Evolutionary conservation across 257 asterid genomes (phyloP).

Genomic region (Rauvolfia tetraphylla): DNA sequence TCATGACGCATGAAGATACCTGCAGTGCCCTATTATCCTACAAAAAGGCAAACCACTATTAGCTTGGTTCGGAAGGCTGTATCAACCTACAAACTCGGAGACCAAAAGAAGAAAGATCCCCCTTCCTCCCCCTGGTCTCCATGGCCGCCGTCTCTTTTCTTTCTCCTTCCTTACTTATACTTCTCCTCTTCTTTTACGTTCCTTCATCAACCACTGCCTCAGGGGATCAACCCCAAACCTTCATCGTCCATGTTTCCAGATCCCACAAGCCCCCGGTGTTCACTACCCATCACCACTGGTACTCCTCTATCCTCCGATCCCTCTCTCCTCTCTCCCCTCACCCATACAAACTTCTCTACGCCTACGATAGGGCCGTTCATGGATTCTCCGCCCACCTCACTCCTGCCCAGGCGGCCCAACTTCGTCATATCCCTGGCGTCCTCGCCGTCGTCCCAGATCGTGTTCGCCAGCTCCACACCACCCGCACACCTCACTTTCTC

Average conservation of each 20-base stretch:
- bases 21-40: not conserved
- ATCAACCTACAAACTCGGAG: not conserved
- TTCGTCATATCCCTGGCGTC: slow-evolving; percentile 51
- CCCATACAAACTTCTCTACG: slow-evolving; percentile 59
- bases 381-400: slow-evolving; percentile 84
- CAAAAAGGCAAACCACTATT: too few relatives aligned
- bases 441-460: slow-evolving; percentile 66
- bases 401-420: slow-evolving; percentile 45
- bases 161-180: slow-evolving; percentile 19
- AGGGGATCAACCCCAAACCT: slow-evolving; percentile 49
- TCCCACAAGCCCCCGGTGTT: slow-evolving; percentile 54
- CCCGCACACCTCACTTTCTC: slow-evolving; percentile 70
- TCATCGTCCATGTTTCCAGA: slow-evolving; percentile 72
- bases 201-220: slow-evolving; percentile 16
- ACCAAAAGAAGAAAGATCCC: not conserved
- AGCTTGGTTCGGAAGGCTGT: too few relatives aligned
- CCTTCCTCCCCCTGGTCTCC: not conserved
- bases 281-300: slow-evolving; percentile 77
- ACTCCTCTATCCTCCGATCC: slow-evolving; percentile 59
- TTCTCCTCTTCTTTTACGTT: slow-evolving; percentile 19
- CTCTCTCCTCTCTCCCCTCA: slow-evolving; percentile 47
- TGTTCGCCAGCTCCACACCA: slow-evolving; percentile 65
- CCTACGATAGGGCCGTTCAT: slow-evolving; percentile 54
- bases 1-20: not conserved
- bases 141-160: slow-evolving; percentile 21